Evolutionary conservation across 306 rosid genomes (phyloP), one percentile per base, ranked within the genome.

Genomic region (Alnus rubra): DNA sequence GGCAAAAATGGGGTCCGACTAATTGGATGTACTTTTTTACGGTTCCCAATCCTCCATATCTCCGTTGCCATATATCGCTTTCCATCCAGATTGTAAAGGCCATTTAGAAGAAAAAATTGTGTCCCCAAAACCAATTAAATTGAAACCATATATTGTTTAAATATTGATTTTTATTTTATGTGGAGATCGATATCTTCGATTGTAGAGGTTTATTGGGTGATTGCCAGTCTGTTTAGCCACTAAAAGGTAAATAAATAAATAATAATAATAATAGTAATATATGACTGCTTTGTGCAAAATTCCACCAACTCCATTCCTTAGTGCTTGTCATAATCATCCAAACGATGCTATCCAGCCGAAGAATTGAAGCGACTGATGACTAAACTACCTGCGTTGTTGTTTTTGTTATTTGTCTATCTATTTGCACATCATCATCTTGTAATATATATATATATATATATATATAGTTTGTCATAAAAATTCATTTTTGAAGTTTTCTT

Each of bases 291-390:
- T 86, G 63, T 55, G 37, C 75, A 78, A 82, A 74, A 82, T 80
- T 83, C 82, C 71, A 74, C 60, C 33, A 55, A 73, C 85, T 86
- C 63, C 80, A 64, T 79, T 79, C 76, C 77, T 33, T 83, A 33
- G 84, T 82, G 88, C 72, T 72, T 78, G 90, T 90, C 89, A 76
- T 82, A n/a, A 81, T 88, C 86, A 77, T 50, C 74, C 31, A 39
- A n/a, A 59, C 71, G 55, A 76, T 72, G 82, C 73, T 73, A 45
- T 67, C 80, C 72, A 11, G 16, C 58, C 28, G 28, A 23, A 23
- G 28, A 23, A 23, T 23, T 23, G 23, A 72, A 70, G 69, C 69
- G 72, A 71, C 51, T 52, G 56, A 33, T 69, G 28, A 51, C 68
- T 18, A 55, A 18, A 55, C 56, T 15, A 14, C 11, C n/a, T 13